These are phyloP conservation scores for Boletus subparvulus DNA, from an alignment of 768 basidiomycete genomes.

Conservation along the genomic window DNA sequence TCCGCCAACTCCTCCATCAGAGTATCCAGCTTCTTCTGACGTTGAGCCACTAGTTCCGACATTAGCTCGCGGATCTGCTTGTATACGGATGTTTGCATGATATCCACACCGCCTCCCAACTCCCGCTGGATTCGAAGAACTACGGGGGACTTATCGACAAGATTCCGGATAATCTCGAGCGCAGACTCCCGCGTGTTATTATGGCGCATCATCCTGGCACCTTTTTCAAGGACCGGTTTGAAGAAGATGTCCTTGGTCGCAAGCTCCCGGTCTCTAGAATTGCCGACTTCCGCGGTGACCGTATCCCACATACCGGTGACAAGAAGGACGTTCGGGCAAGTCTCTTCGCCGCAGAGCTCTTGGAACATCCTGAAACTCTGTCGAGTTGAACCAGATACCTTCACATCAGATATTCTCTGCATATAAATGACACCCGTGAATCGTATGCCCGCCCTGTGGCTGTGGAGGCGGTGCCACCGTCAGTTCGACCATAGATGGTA, in stretches of 20 bases:
- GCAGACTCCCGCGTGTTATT: slow-evolving; percentile 45
- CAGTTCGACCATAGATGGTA: not conserved
- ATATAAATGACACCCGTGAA: slow-evolving; percentile 51
- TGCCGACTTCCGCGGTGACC: slow-evolving; percentile 34
- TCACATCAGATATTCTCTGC: slow-evolving; percentile 51
- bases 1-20: slow-evolving; percentile 47
- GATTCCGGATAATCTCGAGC: slow-evolving; percentile 39
- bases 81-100: slow-evolving; percentile 54
- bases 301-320: slow-evolving; percentile 54
- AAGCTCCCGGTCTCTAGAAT: slow-evolving; percentile 45
- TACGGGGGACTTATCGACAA: slow-evolving; percentile 39
- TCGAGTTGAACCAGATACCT: slow-evolving; percentile 45
- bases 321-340: slow-evolving; percentile 47
- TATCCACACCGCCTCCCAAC: slow-evolving; percentile 43
- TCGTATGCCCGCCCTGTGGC: slow-evolving; percentile 27
- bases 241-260: slow-evolving; percentile 45
- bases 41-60: slow-evolving; percentile 42
- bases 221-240: slow-evolving; percentile 46
- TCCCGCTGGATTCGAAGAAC: slow-evolving; percentile 56
- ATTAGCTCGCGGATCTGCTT: slow-evolving; percentile 51
- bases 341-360: slow-evolving; percentile 49
- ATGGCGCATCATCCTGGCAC: slow-evolving; percentile 46
- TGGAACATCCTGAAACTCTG: slow-evolving; percentile 51
- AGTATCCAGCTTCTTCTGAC: slow-evolving; percentile 43
- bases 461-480: slow-evolving; percentile 4